A percentile compares a stretch with the other conserved stretches of the same genome.
Conservation (phyloP, 2,329 filamentous ascomycete genomes). For the Dryadomyces quercivorus region DNA sequence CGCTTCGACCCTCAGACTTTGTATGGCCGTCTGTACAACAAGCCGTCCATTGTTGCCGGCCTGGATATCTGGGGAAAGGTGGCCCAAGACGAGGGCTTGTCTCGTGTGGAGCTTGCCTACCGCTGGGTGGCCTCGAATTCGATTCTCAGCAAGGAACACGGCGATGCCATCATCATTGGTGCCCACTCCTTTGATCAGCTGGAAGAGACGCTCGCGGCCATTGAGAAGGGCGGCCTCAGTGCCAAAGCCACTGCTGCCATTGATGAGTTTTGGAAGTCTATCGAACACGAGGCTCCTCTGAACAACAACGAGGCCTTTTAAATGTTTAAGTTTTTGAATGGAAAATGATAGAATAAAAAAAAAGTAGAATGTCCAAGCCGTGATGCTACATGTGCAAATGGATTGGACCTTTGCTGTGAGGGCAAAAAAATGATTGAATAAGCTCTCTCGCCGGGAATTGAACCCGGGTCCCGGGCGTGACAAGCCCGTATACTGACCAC, state of each 20-base stretch:
- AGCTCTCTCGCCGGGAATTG: constrained; percentile 12
- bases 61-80: constrained; percentile 1
- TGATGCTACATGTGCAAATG: too few relatives aligned
- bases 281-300: constrained; percentile 38
- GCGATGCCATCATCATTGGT: constrained; percentile 24
- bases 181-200: constrained; percentile 22
- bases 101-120: constrained; percentile 16
- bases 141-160: constrained; percentile 16
- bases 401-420: too few relatives aligned
- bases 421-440: neutral
- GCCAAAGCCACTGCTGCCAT: constrained; percentile 16
- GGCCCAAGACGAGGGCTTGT: constrained; percentile 5
- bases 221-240: constrained; percentile 27
- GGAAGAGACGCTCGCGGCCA: constrained; percentile 17
- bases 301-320: neutral
- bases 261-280: constrained; percentile 43
- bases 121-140: constrained; percentile 27
- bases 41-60: constrained; percentile 4
- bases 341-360: neutral
- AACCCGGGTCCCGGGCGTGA: constrained; percentile 13
- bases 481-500: constrained; percentile 13
- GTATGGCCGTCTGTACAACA: constrained; percentile 1
- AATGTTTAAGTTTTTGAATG: too few relatives aligned
- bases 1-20: constrained; percentile 3
- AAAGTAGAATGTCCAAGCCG: neutral